Evolutionary conservation across 2,329 filamentous ascomycete genomes (phyloP).

Genomic region (Aspergillus sp.): DNA sequence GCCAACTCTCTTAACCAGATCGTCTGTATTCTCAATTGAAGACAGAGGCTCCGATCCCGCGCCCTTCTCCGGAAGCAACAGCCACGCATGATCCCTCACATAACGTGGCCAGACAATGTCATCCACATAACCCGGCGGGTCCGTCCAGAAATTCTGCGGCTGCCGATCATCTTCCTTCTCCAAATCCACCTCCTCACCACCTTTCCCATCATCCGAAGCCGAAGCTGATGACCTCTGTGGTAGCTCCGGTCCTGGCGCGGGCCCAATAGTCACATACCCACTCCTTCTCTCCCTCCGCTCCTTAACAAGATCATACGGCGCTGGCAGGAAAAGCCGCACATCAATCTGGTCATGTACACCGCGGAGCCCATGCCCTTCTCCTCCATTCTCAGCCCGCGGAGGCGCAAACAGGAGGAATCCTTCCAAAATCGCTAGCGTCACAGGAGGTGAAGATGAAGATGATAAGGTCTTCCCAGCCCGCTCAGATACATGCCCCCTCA

Average conservation of each 20-base stretch:
- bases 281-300: slow-evolving; percentile 40
- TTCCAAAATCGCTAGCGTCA: slow-evolving; percentile 72
- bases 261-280: slow-evolving; percentile 50
- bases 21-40: slow-evolving; percentile 17
- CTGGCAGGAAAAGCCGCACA: slow-evolving; percentile 74
- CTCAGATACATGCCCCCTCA: slow-evolving; percentile 17
- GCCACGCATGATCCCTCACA: slow-evolving; percentile 73
- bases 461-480: neutral
- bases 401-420: slow-evolving; percentile 81
- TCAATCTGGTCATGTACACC: slow-evolving; percentile 54
- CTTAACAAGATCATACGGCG: slow-evolving; percentile 56
- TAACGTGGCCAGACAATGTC: slow-evolving; percentile 96
- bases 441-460: too few relatives aligned
- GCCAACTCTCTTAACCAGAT: slow-evolving; percentile 30
- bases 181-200: slow-evolving; percentile 22
- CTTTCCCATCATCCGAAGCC: neutral
- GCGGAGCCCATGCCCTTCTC: slow-evolving; percentile 26
- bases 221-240: neutral
- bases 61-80: slow-evolving; percentile 69
- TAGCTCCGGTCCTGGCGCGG: slow-evolving; percentile 27
- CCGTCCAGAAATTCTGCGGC: slow-evolving; percentile 83
- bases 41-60: neutral
- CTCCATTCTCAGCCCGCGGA: neutral
- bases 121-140: slow-evolving; percentile 92
- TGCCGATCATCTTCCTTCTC: slow-evolving; percentile 38